Base-by-base conservation (phyloP, 805 yeast genomes). In the Metschnikowia kunwiensis region DNA sequence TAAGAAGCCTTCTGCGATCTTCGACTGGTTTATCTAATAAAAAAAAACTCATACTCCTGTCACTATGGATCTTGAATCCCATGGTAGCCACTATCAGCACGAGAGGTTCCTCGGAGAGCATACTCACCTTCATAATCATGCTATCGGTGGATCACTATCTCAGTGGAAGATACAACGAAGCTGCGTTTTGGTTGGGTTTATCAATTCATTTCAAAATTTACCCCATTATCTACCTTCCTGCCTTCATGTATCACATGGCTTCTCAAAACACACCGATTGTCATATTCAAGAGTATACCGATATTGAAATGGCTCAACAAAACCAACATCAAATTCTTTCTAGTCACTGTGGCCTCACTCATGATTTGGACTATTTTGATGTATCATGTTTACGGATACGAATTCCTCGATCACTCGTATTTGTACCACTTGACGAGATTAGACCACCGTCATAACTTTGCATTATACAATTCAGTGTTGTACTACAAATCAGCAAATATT, bases 371-470 rank as follows among this genome's bases (percentile, higher is more conserved):
- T 2, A 62, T 55, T 1, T 29, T 69, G 23, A 86, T 91, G 95
- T 86, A 77, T 60, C 17, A 42, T 5, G 44, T 73, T 2, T 89
- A 88, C 53, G 96, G 96, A 1, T 55, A 63, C 30, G 91, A 86
- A 45, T 91, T 82, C 54, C 42, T 93, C 9, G 66, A 77, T 27
- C 85, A 91, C 49, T 74, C 96, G 0, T 88, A 86, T 55, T 54
- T 87, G 4, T 89, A 91, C 56, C 98, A 91, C 58, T 63, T 91
- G 27, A 68, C 76, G 7, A 69, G 98, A 42, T 60, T 86, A 4
- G 98, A 93, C 58, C 98, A 93, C 59, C 76, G 98, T 31, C 98
- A 93, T 61, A 93, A 93, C 60, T 93, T 93, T 55, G 86, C 96
- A 4, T 68, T 89, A 2, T 93, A 89, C 74, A 85, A 89, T 57